These are phyloP conservation scores for Flammula alnicola DNA, from an alignment of 1,284 basidiomycete genomes.

Conservation along the genomic window DNA sequence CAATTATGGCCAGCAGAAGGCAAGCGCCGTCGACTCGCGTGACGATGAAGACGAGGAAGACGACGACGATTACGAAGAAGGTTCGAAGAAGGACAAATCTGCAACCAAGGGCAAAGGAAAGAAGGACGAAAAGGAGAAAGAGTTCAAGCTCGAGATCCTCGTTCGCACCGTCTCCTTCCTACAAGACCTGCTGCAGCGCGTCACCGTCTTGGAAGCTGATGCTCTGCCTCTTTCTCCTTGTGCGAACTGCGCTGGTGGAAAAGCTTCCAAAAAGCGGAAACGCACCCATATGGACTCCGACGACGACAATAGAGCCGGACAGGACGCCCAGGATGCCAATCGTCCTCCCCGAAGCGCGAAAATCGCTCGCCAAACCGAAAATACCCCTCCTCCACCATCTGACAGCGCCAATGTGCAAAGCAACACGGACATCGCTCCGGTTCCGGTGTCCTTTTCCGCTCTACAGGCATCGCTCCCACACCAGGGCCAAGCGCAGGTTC, in stretches of 20 bases:
- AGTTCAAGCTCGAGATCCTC: conserved; percentile 83
- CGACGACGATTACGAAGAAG: conserved; percentile 40
- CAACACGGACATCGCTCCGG: conserved; percentile 2
- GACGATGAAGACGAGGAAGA: conserved; percentile 37
- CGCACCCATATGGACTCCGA: conserved; percentile 12
- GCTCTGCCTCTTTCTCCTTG: neutral
- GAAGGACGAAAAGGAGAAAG: conserved; percentile 61
- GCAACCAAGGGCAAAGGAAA: conserved; percentile 39
- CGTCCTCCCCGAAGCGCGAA: conserved; percentile 8
- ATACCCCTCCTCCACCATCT: conserved; percentile 12
- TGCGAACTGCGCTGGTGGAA: neutral
- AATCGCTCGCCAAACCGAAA: conserved; percentile 10
- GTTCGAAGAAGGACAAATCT: conserved; percentile 36
- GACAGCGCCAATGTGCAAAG: conserved; percentile 3
- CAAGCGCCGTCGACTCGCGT: conserved; percentile 29
- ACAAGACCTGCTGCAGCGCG: conserved; percentile 60
- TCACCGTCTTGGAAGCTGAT: conserved; percentile 41
- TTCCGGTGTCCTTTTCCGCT: neutral
- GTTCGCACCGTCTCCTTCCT: conserved; percentile 74
- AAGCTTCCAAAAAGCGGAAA: conserved; percentile 22
- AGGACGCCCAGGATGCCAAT: neutral
- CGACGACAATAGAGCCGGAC: neutral
- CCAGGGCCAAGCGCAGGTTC: neutral
- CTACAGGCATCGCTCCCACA: neutral
- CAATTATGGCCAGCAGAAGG: conserved; percentile 43